A percentile compares a stretch with the other conserved stretches of the same genome.
These are phyloP conservation scores for Eudorina sp. DNA, from an alignment of 139 green algal genomes.

Conservation along the genomic window DNA sequence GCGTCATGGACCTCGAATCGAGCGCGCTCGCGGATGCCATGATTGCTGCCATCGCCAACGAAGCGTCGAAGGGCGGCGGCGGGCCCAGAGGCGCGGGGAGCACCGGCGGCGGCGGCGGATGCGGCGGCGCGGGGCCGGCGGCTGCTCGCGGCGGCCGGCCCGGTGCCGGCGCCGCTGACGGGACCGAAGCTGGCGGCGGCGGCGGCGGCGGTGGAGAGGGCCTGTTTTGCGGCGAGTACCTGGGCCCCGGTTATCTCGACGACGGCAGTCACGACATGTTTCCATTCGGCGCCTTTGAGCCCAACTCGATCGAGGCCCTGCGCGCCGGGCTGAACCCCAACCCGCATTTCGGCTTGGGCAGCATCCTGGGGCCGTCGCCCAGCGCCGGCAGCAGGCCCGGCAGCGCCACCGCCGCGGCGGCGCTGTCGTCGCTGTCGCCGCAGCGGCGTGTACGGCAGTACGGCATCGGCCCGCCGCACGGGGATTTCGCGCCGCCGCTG, in stretches of 20 bases:
- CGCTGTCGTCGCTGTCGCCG: background rate
- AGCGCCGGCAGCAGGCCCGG: no score
- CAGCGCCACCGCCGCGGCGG: background rate
- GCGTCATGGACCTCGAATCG: background rate
- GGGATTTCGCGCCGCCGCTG: background rate
- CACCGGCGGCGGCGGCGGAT: background rate
- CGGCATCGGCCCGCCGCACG: background rate
- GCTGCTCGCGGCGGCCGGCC: background rate
- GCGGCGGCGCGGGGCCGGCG: background rate
- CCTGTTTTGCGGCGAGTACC: background rate
- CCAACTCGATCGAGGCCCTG: background rate
- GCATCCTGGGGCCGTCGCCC: background rate
- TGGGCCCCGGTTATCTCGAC: background rate
- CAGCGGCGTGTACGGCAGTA: background rate
- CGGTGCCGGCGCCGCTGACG: background rate
- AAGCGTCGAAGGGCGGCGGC: background rate
- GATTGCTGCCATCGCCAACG: slow-evolving; percentile 1
- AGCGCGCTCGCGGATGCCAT: background rate
- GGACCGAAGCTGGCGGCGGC: background rate
- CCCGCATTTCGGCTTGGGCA: background rate
- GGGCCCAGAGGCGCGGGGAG: background rate
- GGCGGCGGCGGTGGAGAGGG: background rate
- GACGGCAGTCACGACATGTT: background rate
- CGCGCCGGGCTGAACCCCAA: background rate
- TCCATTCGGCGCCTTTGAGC: background rate